These are phyloP conservation scores for Metschnikowia amazonensis DNA, from an alignment of 805 yeast genomes.

Conservation along the genomic window DNA sequence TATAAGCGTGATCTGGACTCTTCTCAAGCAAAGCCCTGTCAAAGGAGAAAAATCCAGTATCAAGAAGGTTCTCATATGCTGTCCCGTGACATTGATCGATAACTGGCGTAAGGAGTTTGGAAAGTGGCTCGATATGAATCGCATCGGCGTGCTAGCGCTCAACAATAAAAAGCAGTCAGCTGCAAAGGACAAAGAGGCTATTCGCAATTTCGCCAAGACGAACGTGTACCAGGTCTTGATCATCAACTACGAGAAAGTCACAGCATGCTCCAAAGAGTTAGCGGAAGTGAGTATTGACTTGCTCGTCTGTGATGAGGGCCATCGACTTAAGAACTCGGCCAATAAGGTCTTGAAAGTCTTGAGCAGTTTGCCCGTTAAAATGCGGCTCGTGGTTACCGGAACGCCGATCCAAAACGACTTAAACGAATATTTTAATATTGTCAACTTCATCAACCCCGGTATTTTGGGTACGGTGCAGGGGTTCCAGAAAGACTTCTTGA, in stretches of 20 bases:
- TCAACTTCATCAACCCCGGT: slow-evolving; percentile 83
- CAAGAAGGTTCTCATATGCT: slow-evolving; percentile 69
- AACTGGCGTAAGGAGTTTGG: slow-evolving; percentile 88
- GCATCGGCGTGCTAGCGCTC: slow-evolving; percentile 63
- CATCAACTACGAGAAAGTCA: slow-evolving; percentile 82
- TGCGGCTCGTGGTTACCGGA: slow-evolving; percentile 71
- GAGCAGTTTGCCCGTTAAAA: slow-evolving; percentile 49
- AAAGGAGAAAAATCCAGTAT: slow-evolving; percentile 31
- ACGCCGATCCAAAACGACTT: slow-evolving; percentile 94
- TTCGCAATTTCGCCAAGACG: slow-evolving; percentile 60
- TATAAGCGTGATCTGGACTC: slow-evolving; percentile 78
- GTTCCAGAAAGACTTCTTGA: slow-evolving; percentile 59
- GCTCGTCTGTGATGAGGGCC: slow-evolving; percentile 93
- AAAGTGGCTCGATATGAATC: slow-evolving; percentile 76
- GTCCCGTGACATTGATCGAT: slow-evolving; percentile 84
- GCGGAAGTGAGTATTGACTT: slow-evolving; percentile 53
- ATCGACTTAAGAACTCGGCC: slow-evolving; percentile 70
- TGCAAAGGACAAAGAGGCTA: slow-evolving; percentile 51
- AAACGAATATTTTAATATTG: slow-evolving; percentile 72
- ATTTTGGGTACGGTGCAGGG: slow-evolving; percentile 58
- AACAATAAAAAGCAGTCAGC: slow-evolving; percentile 44
- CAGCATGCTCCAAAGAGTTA: slow-evolving; percentile 51
- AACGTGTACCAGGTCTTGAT: slow-evolving; percentile 78
- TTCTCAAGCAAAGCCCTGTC: slow-evolving; percentile 61
- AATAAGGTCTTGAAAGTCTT: slow-evolving; percentile 70